Evolutionary conservation across 139 green algal species (phyloP), one percentile per base, ranked within the genome.

Genomic region (Micractinium sp.): DNA sequence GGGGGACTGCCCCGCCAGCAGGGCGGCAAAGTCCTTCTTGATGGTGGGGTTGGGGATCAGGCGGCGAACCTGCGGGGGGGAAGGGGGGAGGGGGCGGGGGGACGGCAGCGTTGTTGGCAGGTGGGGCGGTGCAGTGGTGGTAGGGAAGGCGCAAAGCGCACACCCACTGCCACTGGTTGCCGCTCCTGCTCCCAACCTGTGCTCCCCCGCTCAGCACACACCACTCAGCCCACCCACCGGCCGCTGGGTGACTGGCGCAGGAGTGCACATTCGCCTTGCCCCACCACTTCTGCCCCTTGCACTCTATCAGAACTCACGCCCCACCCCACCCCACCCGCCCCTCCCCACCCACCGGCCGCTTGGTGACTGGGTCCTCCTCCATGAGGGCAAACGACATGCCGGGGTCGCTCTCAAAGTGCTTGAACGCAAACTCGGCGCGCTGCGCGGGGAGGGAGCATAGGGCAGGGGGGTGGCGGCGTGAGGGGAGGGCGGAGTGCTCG

Each of bases 351-450:
- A 96, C 94, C 89, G 92, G 93, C 76, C 91, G 90, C 91, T 96
- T 96, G 4, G 94, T 97, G 12, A 98, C 93, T 0, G 93, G 90
- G 89, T 99, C 97, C 76, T 95, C 93, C 91, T 98, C 96, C 85
- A 95, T 36, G 38, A 93, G 91, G 13, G 91, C 89, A 92, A 99
- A 99, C 66, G 90, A 92, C 82, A 94, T 93, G 89, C 92, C 94
- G 81, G 94, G 90, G 89, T 98, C 96, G 67, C 91, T 47, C 79
- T 98, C 95, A 95, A 98, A 98, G 89, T 98, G 95, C 92, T 96
- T 96, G 90, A 60, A 93, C 27, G 82, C 88, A 84, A 95, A 96
- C 71, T 89, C 92, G 22, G 88, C 95, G 83, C 95, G 95, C 79
- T 95, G 95, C 66, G 38, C n/a, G n/a, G n/a, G 18, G n/a, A 3